phyloP scores from a whole-genome alignment of 176 grass and related monocot genomes.

The Hyparrhenia diplandra region DNA sequence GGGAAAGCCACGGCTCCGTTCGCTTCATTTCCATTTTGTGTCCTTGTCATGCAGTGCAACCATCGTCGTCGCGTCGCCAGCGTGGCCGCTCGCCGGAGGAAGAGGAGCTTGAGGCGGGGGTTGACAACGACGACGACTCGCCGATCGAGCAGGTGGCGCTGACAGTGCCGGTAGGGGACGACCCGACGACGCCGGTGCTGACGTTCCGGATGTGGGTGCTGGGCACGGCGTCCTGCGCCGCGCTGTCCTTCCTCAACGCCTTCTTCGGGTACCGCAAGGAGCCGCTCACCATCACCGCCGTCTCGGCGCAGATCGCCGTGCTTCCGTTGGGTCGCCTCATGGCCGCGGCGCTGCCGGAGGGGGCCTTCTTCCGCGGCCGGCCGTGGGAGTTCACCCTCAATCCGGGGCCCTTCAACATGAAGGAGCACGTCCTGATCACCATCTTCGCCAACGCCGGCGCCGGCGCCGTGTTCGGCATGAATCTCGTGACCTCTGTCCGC shows the following conservation, averaged over 20 bases:
- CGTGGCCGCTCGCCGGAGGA: not conserved
- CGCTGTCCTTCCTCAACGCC: conserved; percentile 75
- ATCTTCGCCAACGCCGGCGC: conserved; percentile 95
- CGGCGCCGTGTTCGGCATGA: conserved; percentile 64
- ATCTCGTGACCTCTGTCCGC: conserved; percentile 66
- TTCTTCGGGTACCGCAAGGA: conserved; percentile 96
- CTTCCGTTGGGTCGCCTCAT: conserved; percentile 69
- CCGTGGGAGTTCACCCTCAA: conserved; percentile 71
- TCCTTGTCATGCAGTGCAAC: not conserved
- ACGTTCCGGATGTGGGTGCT: conserved; percentile 69
- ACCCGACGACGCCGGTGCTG: conserved; percentile 42
- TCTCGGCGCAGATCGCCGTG: conserved; percentile 82
- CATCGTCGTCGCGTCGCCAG: not conserved
- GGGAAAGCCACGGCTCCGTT: too few species aligned
- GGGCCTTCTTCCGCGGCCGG: conserved; percentile 51
- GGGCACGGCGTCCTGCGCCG: conserved; percentile 45
- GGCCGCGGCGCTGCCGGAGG: conserved; percentile 37
- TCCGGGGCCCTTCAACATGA: conserved; percentile 77
- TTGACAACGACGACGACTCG: not conserved
- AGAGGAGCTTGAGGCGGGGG: not conserved
- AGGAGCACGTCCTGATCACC: conserved; percentile 89
- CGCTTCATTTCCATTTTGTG: not conserved
- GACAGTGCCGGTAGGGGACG: conserved; percentile 50
- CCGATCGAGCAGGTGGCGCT: conserved; percentile 67
- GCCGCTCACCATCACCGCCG: conserved; percentile 72